Evolutionary conservation across 306 rosid species (phyloP).

Genomic region (Rosa multiflora): DNA sequence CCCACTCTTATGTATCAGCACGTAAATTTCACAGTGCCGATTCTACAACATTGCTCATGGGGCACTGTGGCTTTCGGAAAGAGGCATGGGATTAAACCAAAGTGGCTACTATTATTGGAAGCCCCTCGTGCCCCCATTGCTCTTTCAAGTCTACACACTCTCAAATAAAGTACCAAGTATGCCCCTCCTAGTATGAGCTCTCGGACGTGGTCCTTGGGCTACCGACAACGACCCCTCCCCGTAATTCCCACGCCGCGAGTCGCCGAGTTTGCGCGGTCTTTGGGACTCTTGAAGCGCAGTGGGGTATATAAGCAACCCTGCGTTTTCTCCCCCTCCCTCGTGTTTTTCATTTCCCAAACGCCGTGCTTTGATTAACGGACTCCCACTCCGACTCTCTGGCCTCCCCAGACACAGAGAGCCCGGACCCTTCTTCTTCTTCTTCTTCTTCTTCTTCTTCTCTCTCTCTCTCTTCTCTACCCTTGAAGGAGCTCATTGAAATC

Average conservation of each 20-base stretch:
- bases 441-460: background rate
- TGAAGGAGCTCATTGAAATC: background rate
- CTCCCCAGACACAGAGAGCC: background rate
- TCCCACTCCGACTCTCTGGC: background rate
- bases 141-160: background rate
- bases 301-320: background rate
- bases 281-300: background rate
- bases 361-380: background rate
- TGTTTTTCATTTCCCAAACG: background rate
- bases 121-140: background rate
- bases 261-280: background rate
- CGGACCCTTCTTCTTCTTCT: background rate
- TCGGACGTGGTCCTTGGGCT: background rate
- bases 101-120: background rate
- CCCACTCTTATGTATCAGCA: no score
- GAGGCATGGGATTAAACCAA: background rate
- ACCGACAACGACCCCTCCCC: conserved; percentile 3
- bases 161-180: background rate
- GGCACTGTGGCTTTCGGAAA: background rate
- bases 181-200: background rate
- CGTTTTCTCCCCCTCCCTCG: background rate
- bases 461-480: no score
- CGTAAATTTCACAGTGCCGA: no score
- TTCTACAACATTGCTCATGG: no score
- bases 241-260: background rate